These are phyloP conservation scores for Fusarium protoensiforme DNA, from an alignment of 2,329 filamentous ascomycete species.

Conservation along the genomic window DNA sequence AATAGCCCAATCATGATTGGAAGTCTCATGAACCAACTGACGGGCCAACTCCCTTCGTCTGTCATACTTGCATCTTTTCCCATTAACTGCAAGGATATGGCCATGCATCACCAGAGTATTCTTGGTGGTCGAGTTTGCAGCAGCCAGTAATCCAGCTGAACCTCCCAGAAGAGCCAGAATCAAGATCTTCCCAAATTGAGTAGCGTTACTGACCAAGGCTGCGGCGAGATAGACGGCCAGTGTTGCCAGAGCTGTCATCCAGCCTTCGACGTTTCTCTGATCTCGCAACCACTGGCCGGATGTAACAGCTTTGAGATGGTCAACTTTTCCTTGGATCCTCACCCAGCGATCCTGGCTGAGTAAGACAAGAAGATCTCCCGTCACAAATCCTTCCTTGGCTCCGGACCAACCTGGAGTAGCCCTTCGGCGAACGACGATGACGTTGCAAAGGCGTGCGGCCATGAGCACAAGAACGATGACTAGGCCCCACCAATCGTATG, in stretches of 20 bases:
- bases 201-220: neutral
- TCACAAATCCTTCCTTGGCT: neutral
- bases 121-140: neutral
- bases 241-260: neutral
- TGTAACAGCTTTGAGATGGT: neutral
- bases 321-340: neutral
- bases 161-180: neutral
- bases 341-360: neutral
- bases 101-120: neutral
- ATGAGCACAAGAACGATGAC: neutral
- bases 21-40: neutral
- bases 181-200: neutral
- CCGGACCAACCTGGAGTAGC: neutral
- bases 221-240: neutral
- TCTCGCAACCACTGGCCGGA: neutral
- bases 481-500: neutral
- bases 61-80: neutral
- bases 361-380: neutral
- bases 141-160: neutral
- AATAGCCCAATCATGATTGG: neutral
- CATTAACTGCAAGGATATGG: neutral
- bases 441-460: neutral
- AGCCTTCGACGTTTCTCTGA: neutral
- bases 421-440: neutral
- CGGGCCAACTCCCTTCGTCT: neutral